These are phyloP conservation scores for Angophora floribunda DNA, from an alignment of 345 rosid genomes.

Conservation along the genomic window DNA sequence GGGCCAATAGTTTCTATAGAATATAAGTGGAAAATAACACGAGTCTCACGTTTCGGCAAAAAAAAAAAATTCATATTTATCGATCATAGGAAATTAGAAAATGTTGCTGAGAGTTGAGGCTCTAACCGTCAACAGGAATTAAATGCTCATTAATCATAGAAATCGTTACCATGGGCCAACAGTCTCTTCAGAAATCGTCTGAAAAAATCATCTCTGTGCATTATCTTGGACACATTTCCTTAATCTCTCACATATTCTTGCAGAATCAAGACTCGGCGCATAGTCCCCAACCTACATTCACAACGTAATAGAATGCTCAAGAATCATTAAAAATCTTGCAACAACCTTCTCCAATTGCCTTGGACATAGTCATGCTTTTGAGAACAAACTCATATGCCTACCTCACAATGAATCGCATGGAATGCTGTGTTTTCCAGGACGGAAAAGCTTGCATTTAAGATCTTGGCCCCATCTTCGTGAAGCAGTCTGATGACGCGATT, in stretches of 20 bases:
- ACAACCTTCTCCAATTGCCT: slow-evolving; percentile 1
- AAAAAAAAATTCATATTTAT: neutral
- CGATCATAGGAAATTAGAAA: neutral
- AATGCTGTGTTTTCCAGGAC: neutral
- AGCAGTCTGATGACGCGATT: neutral
- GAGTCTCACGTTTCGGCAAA: neutral
- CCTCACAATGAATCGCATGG: neutral
- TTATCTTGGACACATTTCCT: slow-evolving; percentile 5
- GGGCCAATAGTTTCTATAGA: neutral
- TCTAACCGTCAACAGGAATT: neutral
- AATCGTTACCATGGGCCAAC: neutral
- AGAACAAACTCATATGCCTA: neutral
- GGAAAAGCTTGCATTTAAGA: neutral
- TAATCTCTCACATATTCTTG: slow-evolving; percentile 31
- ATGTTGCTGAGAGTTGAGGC: neutral
- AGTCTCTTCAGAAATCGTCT: neutral
- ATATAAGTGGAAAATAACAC: neutral
- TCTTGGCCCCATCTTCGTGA: slow-evolving; percentile 8
- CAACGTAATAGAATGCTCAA: slow-evolving; percentile 1
- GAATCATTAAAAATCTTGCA: neutral
- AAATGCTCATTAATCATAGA: neutral
- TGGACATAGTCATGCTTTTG: neutral
- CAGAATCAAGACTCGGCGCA: slow-evolving; percentile 1
- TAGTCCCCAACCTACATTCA: slow-evolving; percentile 35
- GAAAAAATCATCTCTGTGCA: neutral